Evolutionary conservation across 2,329 filamentous ascomycete genomes (phyloP).

Genomic region (Westerdykella sp.): DNA sequence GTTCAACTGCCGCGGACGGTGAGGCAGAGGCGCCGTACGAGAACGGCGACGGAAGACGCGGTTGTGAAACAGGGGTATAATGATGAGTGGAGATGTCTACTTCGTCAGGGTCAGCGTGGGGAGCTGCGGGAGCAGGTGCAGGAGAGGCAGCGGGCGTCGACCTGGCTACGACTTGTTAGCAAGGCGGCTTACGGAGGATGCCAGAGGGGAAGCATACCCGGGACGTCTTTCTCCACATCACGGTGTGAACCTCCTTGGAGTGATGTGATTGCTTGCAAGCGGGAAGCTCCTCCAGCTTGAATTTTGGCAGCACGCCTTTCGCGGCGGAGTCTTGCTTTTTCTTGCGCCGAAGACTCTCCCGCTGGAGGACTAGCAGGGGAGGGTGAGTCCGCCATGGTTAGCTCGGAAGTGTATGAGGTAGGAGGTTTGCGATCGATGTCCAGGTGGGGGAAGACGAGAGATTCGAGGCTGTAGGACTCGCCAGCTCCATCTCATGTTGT

Average conservation of each 20-base stretch:
- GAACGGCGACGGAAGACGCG: slow-evolving; percentile 35
- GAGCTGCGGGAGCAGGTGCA: slow-evolving; percentile 11
- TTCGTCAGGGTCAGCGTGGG: slow-evolving; percentile 58
- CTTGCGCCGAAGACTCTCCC: slow-evolving; percentile 39
- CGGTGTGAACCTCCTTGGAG: slow-evolving; percentile 50
- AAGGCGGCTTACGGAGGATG: slow-evolving; percentile 3
- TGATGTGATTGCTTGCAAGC: slow-evolving; percentile 70
- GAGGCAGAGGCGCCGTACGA: slow-evolving; percentile 19
- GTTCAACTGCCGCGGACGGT: slow-evolving; percentile 14
- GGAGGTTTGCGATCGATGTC: neutral
- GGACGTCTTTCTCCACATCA: slow-evolving; percentile 28
- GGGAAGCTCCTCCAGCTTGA: slow-evolving; percentile 60
- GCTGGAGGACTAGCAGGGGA: slow-evolving; percentile 12
- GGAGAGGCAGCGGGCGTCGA: slow-evolving; percentile 16
- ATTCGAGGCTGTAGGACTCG: too few species aligned
- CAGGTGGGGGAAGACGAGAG: too few species aligned
- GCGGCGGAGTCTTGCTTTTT: slow-evolving; percentile 66
- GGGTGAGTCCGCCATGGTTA: slow-evolving; percentile 21
- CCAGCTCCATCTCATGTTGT: too few species aligned
- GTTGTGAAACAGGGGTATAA: slow-evolving; percentile 51
- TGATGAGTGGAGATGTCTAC: slow-evolving; percentile 73
- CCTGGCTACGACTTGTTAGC: slow-evolving; percentile 22
- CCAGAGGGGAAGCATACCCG: slow-evolving; percentile 27
- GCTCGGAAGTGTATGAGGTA: neutral
- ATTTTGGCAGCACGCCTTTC: slow-evolving; percentile 76